Evolutionary conservation across 805 yeast species (phyloP).

Genomic region (Candida qinlingensis): DNA sequence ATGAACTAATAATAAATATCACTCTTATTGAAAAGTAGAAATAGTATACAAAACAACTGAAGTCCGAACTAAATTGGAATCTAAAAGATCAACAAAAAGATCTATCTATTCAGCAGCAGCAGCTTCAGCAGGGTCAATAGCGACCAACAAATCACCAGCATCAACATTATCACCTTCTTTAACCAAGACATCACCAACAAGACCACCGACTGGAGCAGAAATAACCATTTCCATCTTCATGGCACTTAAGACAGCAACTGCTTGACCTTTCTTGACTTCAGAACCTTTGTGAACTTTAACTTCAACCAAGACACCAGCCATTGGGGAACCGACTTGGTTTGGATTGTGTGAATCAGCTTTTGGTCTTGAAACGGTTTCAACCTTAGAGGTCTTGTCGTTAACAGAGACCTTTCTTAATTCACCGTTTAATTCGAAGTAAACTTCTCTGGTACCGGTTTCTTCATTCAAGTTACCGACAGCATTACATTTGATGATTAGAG

Average conservation of each 20-base stretch:
- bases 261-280: constrained; percentile 94
- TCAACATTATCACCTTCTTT: constrained; percentile 95
- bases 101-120: constrained; percentile 6
- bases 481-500: constrained; percentile 81
- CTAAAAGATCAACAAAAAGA: background rate
- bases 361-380: constrained; percentile 80
- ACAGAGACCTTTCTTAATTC: constrained; percentile 94
- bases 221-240: constrained; percentile 99
- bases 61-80: background rate
- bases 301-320: constrained; percentile 98
- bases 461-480: constrained; percentile 87
- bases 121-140: constrained; percentile 36
- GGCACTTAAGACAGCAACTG: constrained; percentile 88
- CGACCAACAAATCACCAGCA: constrained; percentile 81
- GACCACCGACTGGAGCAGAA: constrained; percentile 85
- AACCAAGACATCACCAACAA: constrained; percentile 67
- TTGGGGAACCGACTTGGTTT: constrained; percentile 95
- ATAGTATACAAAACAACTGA: background rate
- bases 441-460: constrained; percentile 90
- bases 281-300: constrained; percentile 84
- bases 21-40: background rate
- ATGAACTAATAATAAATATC: too few relatives aligned
- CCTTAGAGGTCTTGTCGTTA: constrained; percentile 80
- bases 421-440: constrained; percentile 96
- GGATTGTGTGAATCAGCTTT: constrained; percentile 88